Evolutionary conservation across 2,329 filamentous ascomycete species (phyloP), one percentile per base, ranked within the genome.

Genomic region (Pyricularia grisea): DNA sequence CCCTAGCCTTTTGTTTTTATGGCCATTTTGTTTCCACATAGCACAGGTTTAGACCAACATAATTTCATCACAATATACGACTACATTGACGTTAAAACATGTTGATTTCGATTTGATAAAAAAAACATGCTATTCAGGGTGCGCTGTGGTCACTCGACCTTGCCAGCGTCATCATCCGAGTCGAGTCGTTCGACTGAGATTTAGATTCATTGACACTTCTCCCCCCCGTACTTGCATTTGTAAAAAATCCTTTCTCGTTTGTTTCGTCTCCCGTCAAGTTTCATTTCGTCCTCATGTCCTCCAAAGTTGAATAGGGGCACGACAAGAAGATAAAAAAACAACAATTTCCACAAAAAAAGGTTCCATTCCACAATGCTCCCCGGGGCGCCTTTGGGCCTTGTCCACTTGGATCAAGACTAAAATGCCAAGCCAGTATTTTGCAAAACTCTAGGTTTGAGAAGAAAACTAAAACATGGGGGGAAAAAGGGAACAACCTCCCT

Each of bases 71-170:
- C 42, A n/a, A 50, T 50, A 4, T 2, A n/a, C 17, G 20, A 1
- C n/a, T 5, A 1, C 42, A n/a, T 50, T 50, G 20, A 4, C 5
- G 3, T 50, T n/a, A 17, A 50, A 50, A 50, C 42, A 50, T 50
- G 17, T 50, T 50, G 42, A 50, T 50, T 50, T 50, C 20, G 17
- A 50, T n/a, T n/a, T 50, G 17, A 17, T 50, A n/a, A n/a, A n/a
- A 50, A 50, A 27, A 64, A 64, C 60, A 64, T 27, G 60, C 60
- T 30, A 64, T 64, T 50, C 9, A 4, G 60, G 28, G 2, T 27
- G n/a, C n/a, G 67, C 71, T 67, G 69, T 67, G 70, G 68, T 71
- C 71, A 72, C 71, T 72, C 71, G 71, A 71, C 70, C 70, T 70
- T 65, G 67, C 70, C 69, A 69, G 65, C 67, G 66, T n/a, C n/a